Conservation (phyloP, 768 basidiomycete species). For the Tricholoma saponaceum region DNA sequence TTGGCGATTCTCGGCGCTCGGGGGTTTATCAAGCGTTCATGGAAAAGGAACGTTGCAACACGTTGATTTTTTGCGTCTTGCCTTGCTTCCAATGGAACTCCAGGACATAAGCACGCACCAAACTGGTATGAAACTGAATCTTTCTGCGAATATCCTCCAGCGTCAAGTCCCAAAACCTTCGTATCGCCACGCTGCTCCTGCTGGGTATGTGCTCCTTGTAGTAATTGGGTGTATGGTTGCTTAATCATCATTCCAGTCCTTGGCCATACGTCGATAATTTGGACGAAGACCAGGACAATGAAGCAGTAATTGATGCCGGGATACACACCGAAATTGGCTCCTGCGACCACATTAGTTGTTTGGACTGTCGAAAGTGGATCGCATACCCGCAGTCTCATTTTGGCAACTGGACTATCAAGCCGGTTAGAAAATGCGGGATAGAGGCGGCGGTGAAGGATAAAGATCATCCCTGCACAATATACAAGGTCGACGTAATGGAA, state of each 20-base stretch:
- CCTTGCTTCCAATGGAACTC: background rate
- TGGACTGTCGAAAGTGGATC: background rate
- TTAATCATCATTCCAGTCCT: background rate
- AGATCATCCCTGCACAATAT: background rate
- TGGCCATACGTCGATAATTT: background rate
- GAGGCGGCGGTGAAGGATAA: background rate
- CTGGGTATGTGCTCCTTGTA: background rate
- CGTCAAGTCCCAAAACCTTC: background rate
- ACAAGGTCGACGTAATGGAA: background rate
- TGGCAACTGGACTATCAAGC: background rate
- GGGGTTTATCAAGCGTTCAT: no score
- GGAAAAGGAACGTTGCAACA: no score
- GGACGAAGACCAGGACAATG: background rate
- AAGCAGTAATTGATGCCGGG: background rate
- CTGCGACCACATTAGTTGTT: background rate
- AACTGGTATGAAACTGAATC: background rate
- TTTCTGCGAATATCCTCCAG: background rate
- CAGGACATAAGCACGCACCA: background rate
- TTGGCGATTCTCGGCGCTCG: no score
- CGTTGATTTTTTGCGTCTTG: background rate
- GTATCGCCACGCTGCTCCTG: background rate
- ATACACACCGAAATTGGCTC: background rate
- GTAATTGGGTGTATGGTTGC: background rate
- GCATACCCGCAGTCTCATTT: background rate
- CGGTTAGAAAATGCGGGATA: background rate